These are phyloP conservation scores for Globisporangium heterothallicum DNA, from an alignment of 352 stramenopile genomes.

Conservation along the genomic window DNA sequence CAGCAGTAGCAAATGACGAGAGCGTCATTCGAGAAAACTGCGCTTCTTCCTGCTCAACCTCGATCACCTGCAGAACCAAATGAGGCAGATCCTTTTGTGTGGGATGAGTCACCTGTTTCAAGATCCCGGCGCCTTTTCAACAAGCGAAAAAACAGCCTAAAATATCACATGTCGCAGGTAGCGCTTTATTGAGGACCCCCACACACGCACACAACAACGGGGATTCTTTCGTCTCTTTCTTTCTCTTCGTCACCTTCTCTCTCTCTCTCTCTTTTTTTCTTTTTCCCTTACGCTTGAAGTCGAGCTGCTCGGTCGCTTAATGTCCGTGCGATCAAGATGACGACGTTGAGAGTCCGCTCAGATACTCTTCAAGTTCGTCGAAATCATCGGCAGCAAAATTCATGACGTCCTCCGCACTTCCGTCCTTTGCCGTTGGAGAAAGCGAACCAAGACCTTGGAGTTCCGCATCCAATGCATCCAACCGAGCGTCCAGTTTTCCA, in stretches of 20 bases:
- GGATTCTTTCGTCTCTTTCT: not conserved
- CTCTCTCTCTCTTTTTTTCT: not conserved
- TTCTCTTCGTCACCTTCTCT: not conserved
- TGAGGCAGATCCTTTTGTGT: not conserved
- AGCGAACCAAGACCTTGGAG: slow-evolving; percentile 56
- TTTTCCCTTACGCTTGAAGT: not conserved
- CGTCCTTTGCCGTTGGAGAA: slow-evolving; percentile 38
- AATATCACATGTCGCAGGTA: slow-evolving; percentile 7
- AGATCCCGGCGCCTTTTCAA: slow-evolving; percentile 1
- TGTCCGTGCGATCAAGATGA: slow-evolving; percentile 11
- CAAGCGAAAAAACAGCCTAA: not conserved
- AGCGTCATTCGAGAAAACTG: slow-evolving; percentile 9
- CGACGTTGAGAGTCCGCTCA: slow-evolving; percentile 67
- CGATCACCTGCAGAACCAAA: not conserved
- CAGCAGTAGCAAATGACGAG: slow-evolving; percentile 18
- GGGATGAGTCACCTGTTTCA: not conserved
- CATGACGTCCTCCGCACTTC: slow-evolving; percentile 53
- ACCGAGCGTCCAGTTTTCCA: slow-evolving; percentile 49
- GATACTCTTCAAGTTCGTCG: slow-evolving; percentile 84
- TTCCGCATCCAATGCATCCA: slow-evolving; percentile 72
- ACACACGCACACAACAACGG: not conserved
- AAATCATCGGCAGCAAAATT: slow-evolving; percentile 87
- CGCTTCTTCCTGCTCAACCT: not conserved
- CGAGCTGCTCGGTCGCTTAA: not conserved
- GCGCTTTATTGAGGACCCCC: slow-evolving; percentile 10